Evolutionary conservation across 441 rosid species (phyloP).

Genomic region (Isatis lusitanica): DNA sequence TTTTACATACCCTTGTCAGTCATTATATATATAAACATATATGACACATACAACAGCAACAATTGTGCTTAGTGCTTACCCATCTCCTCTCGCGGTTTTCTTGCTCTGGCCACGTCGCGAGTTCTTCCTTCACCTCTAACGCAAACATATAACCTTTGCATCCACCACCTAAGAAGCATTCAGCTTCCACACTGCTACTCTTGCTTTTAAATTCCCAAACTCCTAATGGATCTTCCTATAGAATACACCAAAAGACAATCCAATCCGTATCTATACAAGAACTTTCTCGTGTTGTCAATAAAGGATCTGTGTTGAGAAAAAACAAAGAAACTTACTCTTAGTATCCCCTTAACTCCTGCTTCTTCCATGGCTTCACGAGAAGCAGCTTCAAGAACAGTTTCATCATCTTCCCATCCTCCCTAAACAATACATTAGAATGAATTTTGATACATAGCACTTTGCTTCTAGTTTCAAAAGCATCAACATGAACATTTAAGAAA

Average conservation of each 20-base stretch:
- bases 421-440: slow-evolving; percentile 17
- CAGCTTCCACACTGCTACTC: slow-evolving; percentile 49
- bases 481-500: background rate
- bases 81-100: slow-evolving; percentile 61
- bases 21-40: background rate
- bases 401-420: slow-evolving; percentile 99
- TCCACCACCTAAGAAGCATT: slow-evolving; percentile 48
- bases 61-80: slow-evolving; percentile 38
- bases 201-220: slow-evolving; percentile 88
- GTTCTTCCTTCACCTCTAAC: slow-evolving; percentile 77
- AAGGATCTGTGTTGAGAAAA: background rate
- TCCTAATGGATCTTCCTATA: slow-evolving; percentile 69
- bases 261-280: background rate
- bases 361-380: slow-evolving; percentile 91
- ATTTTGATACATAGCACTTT: background rate
- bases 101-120: slow-evolving; percentile 72
- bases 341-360: slow-evolving; percentile 82
- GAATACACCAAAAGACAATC: background rate
- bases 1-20: background rate
- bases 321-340: slow-evolving; percentile 44
- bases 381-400: slow-evolving; percentile 79
- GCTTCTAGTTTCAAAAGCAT: background rate
- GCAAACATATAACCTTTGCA: slow-evolving; percentile 87
- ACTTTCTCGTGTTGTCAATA: background rate
- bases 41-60: background rate